phyloP scores from a whole-genome alignment of 257 asterid species.

The Gentiana straminea region DNA sequence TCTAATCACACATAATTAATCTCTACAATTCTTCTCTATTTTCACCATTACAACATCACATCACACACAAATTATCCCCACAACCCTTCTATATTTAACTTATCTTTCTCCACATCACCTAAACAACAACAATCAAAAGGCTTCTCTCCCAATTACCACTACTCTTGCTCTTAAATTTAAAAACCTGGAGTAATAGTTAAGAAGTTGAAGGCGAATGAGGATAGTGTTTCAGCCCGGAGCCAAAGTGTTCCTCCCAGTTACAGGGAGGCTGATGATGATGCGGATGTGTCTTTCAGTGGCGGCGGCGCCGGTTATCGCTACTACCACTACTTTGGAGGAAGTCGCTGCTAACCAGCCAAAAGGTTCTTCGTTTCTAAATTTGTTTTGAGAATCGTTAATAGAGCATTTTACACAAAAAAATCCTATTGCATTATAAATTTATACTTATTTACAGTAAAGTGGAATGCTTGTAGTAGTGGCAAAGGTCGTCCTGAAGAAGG shows the following conservation, averaged over 20 bases:
- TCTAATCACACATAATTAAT: too few species aligned
- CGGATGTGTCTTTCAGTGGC: conserved; percentile 38
- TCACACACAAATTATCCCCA: too few species aligned
- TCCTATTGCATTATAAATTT: not conserved
- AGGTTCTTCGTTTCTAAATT: conserved; percentile 17
- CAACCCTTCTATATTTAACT: too few species aligned
- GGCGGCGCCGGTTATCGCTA: conserved; percentile 25
- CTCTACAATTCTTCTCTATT: too few species aligned
- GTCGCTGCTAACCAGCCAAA: conserved; percentile 49
- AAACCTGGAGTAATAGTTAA: too few species aligned
- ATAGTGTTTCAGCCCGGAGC: too few species aligned
- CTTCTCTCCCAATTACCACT: too few species aligned
- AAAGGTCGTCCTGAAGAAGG: conserved; percentile 83
- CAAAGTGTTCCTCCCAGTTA: not conserved
- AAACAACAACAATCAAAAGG: too few species aligned
- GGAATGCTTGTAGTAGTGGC: conserved; percentile 27
- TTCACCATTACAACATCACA: too few species aligned
- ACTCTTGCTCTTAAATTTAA: too few species aligned
- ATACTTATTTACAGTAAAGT: not conserved
- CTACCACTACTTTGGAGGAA: conserved; percentile 42
- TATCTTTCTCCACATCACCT: too few species aligned
- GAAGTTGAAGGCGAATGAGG: too few species aligned
- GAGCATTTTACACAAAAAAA: not conserved
- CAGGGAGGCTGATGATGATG: conserved; percentile 16
- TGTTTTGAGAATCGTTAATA: not conserved